These are phyloP conservation scores for Podaxis sp. DNA, from an alignment of 768 basidiomycete species.

Conservation along the genomic window DNA sequence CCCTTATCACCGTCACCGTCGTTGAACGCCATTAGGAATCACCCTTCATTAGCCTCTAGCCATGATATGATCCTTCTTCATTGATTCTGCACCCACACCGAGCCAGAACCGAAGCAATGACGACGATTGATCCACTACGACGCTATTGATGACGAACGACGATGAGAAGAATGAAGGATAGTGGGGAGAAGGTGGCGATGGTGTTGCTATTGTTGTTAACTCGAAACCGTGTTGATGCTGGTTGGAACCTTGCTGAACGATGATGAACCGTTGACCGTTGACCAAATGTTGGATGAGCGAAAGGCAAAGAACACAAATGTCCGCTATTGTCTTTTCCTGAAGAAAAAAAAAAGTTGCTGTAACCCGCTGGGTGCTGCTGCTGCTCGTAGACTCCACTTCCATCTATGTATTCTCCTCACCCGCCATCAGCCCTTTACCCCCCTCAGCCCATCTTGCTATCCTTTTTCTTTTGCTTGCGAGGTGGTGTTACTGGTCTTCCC, in stretches of 20 bases:
- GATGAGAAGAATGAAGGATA: neutral
- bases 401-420: neutral
- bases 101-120: neutral
- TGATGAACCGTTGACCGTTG: neutral
- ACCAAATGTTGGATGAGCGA: neutral
- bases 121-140: neutral
- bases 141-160: neutral
- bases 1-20: neutral
- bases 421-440: constrained; percentile 20
- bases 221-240: neutral
- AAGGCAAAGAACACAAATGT: constrained; percentile 9
- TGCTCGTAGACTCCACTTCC: neutral
- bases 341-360: neutral
- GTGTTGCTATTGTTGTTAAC: neutral
- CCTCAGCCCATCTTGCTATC: constrained; percentile 57
- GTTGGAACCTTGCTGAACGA: neutral
- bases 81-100: neutral
- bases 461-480: constrained; percentile 98
- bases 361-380: neutral
- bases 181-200: neutral
- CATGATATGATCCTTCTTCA: neutral
- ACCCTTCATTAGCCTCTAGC: neutral
- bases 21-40: neutral
- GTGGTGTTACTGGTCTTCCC: constrained; percentile 90
- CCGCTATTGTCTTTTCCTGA: neutral